These are phyloP conservation scores for Zasmidium angulare DNA, from an alignment of 2,329 filamentous ascomycete genomes.

Conservation along the genomic window DNA sequence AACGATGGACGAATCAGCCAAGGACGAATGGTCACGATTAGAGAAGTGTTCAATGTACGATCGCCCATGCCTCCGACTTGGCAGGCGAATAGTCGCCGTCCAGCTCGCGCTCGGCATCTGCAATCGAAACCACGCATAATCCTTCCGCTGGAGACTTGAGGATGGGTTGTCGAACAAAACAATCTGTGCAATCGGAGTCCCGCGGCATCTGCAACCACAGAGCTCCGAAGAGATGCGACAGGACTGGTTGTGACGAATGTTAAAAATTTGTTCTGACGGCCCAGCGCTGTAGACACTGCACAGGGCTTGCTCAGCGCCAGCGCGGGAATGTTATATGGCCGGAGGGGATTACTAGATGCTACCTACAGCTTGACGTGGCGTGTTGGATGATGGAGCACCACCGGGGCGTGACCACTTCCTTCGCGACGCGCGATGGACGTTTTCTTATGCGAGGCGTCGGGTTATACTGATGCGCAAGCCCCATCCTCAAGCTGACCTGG, in stretches of 20 bases:
- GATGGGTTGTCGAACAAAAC: not conserved
- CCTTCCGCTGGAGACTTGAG: not conserved
- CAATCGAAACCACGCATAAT: not conserved
- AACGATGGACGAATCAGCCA: not conserved
- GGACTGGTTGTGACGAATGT: not conserved
- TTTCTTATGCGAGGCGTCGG: not conserved
- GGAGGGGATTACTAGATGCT: not conserved
- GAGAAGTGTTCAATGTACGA: not conserved
- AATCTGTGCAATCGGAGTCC: not conserved
- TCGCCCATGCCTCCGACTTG: constrained; percentile 1
- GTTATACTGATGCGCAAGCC: not conserved
- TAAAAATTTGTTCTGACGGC: not conserved
- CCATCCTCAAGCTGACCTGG: not conserved
- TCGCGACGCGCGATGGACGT: not conserved
- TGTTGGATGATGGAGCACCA: not conserved
- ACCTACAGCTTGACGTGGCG: not conserved
- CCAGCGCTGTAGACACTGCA: not conserved
- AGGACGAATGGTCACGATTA: not conserved
- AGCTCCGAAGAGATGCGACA: too few species aligned
- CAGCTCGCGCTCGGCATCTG: not conserved
- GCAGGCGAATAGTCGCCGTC: not conserved
- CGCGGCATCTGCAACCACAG: not conserved
- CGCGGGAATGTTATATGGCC: not conserved
- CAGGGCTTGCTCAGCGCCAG: not conserved
- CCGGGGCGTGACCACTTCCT: not conserved